Base-by-base conservation (phyloP, 202 grass and related monocot genomes). In the Zoysia matrella region DNA sequence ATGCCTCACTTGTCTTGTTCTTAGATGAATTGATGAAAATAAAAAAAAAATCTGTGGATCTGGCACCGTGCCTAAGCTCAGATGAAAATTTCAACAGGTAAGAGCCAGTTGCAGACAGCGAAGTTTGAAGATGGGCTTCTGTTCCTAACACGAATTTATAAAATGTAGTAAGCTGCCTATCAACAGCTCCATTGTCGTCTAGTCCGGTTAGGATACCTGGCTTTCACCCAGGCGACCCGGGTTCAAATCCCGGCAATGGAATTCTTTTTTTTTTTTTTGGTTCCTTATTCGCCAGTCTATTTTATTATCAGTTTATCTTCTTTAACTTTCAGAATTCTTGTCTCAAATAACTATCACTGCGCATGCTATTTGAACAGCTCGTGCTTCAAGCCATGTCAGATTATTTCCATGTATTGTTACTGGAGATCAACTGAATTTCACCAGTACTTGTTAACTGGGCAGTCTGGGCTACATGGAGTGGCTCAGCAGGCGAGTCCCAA, bases 181-280 rank as follows among this genome's bases (percentile, higher is more conserved):
- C 15, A 18, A 6, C n/a, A 58, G 18, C 11, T 69, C 66, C 66
- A 69, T 69, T 69, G 45, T 69, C 66, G 66, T 69, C 66, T 69
- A 69, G 66, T 69, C 66, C 92, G 83, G 88, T 94, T 92, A 97
- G 92, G 92, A 97, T 92, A 92, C 11, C 89, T 94, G 88, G 94
- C 91, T 92, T 97, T 97, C 94, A 94, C 94, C 94, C 90, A 97
- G 89, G 42, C 94, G 91, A 97, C 92, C 88, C 90, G 90, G 92
- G 89, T 97, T 97, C 94, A 69, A 69, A 69, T 48, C 66, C 66
- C 66, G 66, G 66, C 45, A 69, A 69, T 69, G 66, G 66, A 69
- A 69, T 0, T 1, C 4, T 16, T 48, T 45, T 67, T 43, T 13
- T 4, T 65, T 43, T 1, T 1, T 44, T 12, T 44, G 0, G 6